Evolutionary conservation across 352 stramenopile species (phyloP).

Genomic region (Pythium apleroticum): DNA sequence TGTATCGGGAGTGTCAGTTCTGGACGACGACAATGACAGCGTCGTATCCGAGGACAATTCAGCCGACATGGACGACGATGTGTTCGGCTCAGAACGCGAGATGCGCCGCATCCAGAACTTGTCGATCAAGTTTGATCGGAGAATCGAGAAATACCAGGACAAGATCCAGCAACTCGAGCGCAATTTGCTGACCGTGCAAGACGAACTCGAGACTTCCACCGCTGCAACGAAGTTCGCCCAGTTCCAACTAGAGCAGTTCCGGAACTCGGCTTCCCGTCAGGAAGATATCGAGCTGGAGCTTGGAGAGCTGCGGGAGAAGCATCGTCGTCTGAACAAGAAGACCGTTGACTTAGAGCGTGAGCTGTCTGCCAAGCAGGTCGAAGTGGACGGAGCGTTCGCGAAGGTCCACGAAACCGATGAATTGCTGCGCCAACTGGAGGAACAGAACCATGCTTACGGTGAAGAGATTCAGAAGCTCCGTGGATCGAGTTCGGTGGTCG

Average conservation of each 20-base stretch:
- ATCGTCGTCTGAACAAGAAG: slow-evolving; percentile 13
- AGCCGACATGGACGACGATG: slow-evolving; percentile 37
- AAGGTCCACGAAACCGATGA: slow-evolving; percentile 21
- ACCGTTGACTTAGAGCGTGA: slow-evolving; percentile 17
- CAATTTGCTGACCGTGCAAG: slow-evolving; percentile 52
- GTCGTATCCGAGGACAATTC: slow-evolving; percentile 24
- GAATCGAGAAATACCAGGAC: slow-evolving; percentile 75
- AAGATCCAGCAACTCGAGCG: slow-evolving; percentile 71
- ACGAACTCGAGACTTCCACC: slow-evolving; percentile 80
- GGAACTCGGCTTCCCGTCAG: slow-evolving; percentile 53
- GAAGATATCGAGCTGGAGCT: slow-evolving; percentile 36
- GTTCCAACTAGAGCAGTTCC: slow-evolving; percentile 75
- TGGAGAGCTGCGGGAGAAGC: slow-evolving; percentile 21
- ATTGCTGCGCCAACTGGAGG: slow-evolving; percentile 17
- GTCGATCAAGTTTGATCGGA: slow-evolving; percentile 56
- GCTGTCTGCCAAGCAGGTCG: slow-evolving; percentile 17
- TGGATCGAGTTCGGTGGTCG: background rate
- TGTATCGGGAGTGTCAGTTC: slow-evolving; percentile 53
- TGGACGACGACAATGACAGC: slow-evolving; percentile 35
- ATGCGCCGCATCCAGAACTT: slow-evolving; percentile 62
- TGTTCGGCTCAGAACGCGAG: slow-evolving; percentile 38
- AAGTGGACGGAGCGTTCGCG: slow-evolving; percentile 21
- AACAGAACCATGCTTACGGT: slow-evolving; percentile 4
- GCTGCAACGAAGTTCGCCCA: slow-evolving; percentile 79
- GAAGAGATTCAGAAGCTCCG: slow-evolving; percentile 1